These are phyloP conservation scores for Phymatotrichopsis omnivora DNA, from an alignment of 2,329 filamentous ascomycete genomes.

Conservation along the genomic window DNA sequence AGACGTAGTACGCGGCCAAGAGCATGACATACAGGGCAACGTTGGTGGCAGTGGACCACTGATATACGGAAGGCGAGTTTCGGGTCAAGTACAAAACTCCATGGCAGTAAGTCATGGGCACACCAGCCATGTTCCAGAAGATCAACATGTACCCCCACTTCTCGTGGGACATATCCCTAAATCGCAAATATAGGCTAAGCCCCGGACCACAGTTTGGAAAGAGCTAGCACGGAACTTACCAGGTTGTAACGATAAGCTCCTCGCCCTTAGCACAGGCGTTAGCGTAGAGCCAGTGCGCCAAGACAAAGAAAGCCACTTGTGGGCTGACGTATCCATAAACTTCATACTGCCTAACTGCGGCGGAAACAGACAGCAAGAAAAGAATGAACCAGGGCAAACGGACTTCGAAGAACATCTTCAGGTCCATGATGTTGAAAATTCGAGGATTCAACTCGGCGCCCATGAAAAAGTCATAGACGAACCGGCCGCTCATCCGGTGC, in stretches of 20 bases:
- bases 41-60: slow-evolving; percentile 55
- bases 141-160: slow-evolving; percentile 97
- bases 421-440: slow-evolving; percentile 73
- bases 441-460: slow-evolving; percentile 78
- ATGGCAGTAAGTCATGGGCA: slow-evolving; percentile 86
- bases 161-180: slow-evolving; percentile 96
- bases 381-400: slow-evolving; percentile 88
- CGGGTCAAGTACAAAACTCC: slow-evolving; percentile 83
- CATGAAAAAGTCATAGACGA: slow-evolving; percentile 84
- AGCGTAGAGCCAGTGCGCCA: slow-evolving; percentile 86
- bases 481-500: slow-evolving; percentile 82
- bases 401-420: slow-evolving; percentile 95
- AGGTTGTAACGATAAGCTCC: slow-evolving; percentile 79
- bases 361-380: slow-evolving; percentile 63
- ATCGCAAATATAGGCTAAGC: slow-evolving; percentile 37
- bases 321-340: slow-evolving; percentile 73
- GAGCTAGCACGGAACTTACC: slow-evolving; percentile 45
- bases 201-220: too few species aligned
- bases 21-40: slow-evolving; percentile 58
- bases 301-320: slow-evolving; percentile 73
- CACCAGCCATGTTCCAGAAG: slow-evolving; percentile 92
- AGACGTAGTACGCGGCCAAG: slow-evolving; percentile 77
- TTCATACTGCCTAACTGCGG: slow-evolving; percentile 75
- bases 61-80: slow-evolving; percentile 66
- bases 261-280: slow-evolving; percentile 89